Evolutionary conservation across 805 yeast species (phyloP).

Genomic region (Pichia scutulata): DNA sequence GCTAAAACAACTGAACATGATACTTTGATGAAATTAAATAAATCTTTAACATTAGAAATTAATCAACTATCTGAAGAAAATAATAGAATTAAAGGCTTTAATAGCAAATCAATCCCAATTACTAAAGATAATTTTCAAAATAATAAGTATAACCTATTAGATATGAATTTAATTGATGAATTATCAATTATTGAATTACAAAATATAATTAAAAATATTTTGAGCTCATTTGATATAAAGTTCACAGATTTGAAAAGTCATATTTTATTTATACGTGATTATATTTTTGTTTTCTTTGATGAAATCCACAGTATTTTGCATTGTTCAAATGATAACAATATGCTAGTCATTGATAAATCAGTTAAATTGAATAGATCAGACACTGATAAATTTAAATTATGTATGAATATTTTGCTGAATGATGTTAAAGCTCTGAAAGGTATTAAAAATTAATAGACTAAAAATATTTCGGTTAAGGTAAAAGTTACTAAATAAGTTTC

Average conservation of each 20-base stretch:
- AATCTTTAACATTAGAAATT: not conserved
- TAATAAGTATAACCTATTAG: not conserved
- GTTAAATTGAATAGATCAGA: conserved; percentile 5
- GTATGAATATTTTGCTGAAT: conserved; percentile 9
- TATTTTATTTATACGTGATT: conserved; percentile 12
- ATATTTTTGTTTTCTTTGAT: conserved; percentile 10
- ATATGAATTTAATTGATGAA: conserved; percentile 11
- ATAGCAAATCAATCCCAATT: not conserved
- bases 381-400: conserved; percentile 6
- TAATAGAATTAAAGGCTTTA: not conserved
- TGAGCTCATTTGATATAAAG: conserved; percentile 11
- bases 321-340: not conserved
- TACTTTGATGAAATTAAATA: not conserved
- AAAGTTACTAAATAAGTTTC: too few species aligned
- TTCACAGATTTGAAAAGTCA: conserved; percentile 6
- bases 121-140: not conserved
- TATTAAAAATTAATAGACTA: not conserved
- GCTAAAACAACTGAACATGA: not conserved
- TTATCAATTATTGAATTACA: conserved; percentile 11
- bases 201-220: conserved; percentile 17
- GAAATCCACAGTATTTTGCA: conserved; percentile 13
- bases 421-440: conserved; percentile 12
- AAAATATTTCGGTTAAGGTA: too few species aligned
- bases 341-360: conserved; percentile 1
- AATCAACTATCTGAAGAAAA: not conserved